Evolutionary conservation across 495 filamentous ascomycete species (phyloP).

Genomic region (Aspergillus ellipticus): DNA sequence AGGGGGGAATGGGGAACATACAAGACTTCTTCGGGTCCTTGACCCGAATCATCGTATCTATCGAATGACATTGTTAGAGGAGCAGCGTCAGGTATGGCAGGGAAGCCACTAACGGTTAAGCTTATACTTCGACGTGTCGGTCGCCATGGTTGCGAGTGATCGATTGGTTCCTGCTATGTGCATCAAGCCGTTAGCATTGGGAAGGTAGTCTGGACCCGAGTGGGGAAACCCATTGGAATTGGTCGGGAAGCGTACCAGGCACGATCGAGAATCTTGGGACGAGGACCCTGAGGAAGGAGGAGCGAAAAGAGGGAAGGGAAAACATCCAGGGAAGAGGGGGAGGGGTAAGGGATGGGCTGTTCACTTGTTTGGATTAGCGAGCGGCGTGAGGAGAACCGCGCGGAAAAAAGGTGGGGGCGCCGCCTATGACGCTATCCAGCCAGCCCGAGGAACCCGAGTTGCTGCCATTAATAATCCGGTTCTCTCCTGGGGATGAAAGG

Average conservation of each 20-base stretch:
- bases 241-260: slow-evolving; percentile 13
- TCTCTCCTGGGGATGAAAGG: neutral
- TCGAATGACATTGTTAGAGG: slow-evolving; percentile 11
- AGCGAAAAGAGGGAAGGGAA: slow-evolving; percentile 15
- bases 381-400: slow-evolving; percentile 14
- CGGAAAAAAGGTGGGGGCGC: slow-evolving; percentile 14
- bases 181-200: no score
- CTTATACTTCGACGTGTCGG: slow-evolving; percentile 79
- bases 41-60: slow-evolving; percentile 74
- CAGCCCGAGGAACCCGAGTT: neutral
- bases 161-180: slow-evolving; percentile 20
- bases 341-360: slow-evolving; percentile 8
- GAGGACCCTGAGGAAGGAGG: slow-evolving; percentile 27
- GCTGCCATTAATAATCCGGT: slow-evolving; percentile 1
- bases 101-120: slow-evolving; percentile 65
- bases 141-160: slow-evolving; percentile 63
- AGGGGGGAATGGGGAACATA: slow-evolving; percentile 19
- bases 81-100: slow-evolving; percentile 1
- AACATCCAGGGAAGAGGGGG: slow-evolving; percentile 11
- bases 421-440: slow-evolving; percentile 18
- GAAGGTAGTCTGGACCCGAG: slow-evolving; percentile 13
- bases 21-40: slow-evolving; percentile 86
- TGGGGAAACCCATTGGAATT: slow-evolving; percentile 10
- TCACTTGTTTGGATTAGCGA: slow-evolving; percentile 10
- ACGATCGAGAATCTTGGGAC: slow-evolving; percentile 18